phyloP scores from a whole-genome alignment of 805 yeast species.

The Metschnikowia lachancei region DNA sequence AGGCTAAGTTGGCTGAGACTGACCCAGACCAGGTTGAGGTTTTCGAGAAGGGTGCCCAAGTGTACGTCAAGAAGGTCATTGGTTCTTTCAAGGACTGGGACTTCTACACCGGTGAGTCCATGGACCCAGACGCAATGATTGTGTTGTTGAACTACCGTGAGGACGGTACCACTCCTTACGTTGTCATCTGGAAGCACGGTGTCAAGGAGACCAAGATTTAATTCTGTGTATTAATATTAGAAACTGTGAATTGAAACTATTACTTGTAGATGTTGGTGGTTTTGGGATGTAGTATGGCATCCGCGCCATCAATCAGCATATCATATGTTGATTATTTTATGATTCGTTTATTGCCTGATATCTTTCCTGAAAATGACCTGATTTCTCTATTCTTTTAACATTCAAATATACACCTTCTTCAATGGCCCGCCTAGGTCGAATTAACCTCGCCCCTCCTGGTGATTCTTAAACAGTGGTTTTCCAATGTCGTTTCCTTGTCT shows the following conservation, averaged over 20 bases:
- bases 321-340: no score
- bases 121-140: constrained; percentile 99
- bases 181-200: constrained; percentile 99
- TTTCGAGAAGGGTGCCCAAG: constrained; percentile 96
- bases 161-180: constrained; percentile 97
- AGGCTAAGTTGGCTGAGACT: constrained; percentile 84
- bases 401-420: no score
- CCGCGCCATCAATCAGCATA: no score
- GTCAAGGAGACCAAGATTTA: constrained; percentile 85
- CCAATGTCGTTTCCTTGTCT: constrained; percentile 56
- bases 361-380: no score
- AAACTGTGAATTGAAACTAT: constrained; percentile 8
- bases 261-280: no score
- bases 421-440: no score
- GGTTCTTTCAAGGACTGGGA: constrained; percentile 98
- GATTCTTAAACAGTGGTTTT: constrained; percentile 57
- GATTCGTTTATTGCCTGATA: no score
- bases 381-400: no score
- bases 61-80: constrained; percentile 94
- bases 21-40: constrained; percentile 82
- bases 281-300: no score
- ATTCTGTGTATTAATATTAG: constrained; percentile 23
- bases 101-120: constrained; percentile 98
- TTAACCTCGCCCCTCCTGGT: neutral
- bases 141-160: constrained; percentile 99